phyloP scores from a whole-genome alignment of 306 rosid species.

The Adenanthera pavonina region DNA sequence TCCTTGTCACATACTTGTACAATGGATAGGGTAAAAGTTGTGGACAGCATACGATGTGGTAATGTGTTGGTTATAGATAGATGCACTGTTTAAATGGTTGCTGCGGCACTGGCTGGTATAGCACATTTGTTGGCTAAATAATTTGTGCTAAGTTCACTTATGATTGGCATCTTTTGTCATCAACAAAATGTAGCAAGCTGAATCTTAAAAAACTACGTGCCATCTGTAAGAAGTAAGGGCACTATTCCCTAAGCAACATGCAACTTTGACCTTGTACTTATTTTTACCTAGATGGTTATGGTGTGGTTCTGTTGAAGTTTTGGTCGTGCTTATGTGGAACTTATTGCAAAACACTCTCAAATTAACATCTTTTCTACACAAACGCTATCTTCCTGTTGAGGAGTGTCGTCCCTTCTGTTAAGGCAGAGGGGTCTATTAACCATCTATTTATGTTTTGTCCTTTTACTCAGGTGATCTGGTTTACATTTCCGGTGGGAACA shows the following conservation, averaged over 20 bases:
- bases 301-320: constrained; percentile 16
- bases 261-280: background rate
- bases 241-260: constrained; percentile 4
- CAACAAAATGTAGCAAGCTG: background rate
- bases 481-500: too few species aligned
- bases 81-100: background rate
- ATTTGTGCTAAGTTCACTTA: background rate
- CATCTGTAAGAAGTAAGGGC: background rate
- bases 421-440: too few species aligned
- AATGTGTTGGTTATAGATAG: background rate
- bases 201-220: background rate
- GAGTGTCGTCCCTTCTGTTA: too few species aligned
- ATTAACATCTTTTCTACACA: background rate
- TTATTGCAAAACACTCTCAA: background rate
- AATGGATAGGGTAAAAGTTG: background rate
- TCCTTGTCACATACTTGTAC: background rate
- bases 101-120: background rate
- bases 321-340: background rate
- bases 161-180: background rate
- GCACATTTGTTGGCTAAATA: background rate
- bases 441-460: too few species aligned
- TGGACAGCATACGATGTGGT: background rate
- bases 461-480: too few species aligned
- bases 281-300: constrained; percentile 3
- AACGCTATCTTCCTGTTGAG: background rate